These are phyloP conservation scores for Pseudonectria buxi DNA, from an alignment of 2,329 filamentous ascomycete genomes.

Conservation along the genomic window DNA sequence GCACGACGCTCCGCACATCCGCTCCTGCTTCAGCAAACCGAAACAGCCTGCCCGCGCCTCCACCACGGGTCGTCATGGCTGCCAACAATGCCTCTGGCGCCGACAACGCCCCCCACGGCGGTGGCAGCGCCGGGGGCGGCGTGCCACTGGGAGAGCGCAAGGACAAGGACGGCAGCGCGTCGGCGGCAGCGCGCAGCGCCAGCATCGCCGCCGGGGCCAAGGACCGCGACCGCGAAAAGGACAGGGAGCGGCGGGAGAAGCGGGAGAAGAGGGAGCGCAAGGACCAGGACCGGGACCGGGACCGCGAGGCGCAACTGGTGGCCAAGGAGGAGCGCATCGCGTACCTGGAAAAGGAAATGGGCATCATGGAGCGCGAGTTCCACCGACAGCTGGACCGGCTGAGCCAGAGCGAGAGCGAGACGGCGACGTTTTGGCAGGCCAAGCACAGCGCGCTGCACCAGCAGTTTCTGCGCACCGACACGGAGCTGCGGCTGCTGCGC, in stretches of 20 bases:
- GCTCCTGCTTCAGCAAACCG: conserved; percentile 24
- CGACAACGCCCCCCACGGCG: conserved; percentile 20
- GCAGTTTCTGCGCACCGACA: conserved; percentile 45
- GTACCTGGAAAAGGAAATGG: conserved; percentile 45
- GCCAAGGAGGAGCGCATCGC: conserved; percentile 48
- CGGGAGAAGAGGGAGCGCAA: conserved; percentile 15
- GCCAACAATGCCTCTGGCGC: conserved; percentile 14
- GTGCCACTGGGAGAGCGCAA: conserved; percentile 16
- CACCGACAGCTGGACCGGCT: conserved; percentile 46
- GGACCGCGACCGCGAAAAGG: conserved; percentile 20
- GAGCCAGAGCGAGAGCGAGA: conserved; percentile 48
- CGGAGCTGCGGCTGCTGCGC: conserved; percentile 44
- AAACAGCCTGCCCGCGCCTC: conserved; percentile 24
- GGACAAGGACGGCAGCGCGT: conserved; percentile 18
- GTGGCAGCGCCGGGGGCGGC: conserved; percentile 14
- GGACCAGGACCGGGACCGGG: conserved; percentile 16
- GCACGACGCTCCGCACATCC: conserved; percentile 9
- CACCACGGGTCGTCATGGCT: conserved; percentile 24
- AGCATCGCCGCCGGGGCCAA: conserved; percentile 20
- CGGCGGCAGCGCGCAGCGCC: conserved; percentile 31
- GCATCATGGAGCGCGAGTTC: conserved; percentile 47
- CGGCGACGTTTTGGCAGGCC: conserved; percentile 50
- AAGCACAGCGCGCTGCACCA: conserved; percentile 48
- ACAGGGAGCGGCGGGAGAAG: conserved; percentile 12
- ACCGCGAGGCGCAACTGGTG: conserved; percentile 26